phyloP scores from a whole-genome alignment of 352 stramenopile genomes.

The Phytophthora gonapodyides region DNA sequence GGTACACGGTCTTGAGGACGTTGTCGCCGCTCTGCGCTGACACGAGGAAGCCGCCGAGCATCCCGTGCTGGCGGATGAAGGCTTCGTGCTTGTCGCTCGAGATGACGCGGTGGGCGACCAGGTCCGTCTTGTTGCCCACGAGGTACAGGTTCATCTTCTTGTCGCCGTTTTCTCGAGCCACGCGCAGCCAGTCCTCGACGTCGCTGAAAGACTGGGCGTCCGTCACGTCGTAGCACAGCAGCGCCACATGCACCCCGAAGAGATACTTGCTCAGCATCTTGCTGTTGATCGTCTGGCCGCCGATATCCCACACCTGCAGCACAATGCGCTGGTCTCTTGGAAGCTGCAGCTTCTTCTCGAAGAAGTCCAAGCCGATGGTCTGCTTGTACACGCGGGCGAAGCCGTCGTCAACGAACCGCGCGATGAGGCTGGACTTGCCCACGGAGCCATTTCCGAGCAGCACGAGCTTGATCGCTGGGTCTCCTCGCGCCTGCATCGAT shows the following conservation, averaged over 20 bases:
- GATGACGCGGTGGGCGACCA: slow-evolving; percentile 78
- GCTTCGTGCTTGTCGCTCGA: slow-evolving; percentile 69
- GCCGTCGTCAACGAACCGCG: slow-evolving; percentile 80
- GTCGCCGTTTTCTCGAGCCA: slow-evolving; percentile 46
- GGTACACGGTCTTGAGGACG: slow-evolving; percentile 81
- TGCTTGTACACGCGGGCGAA: slow-evolving; percentile 88
- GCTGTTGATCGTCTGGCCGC: slow-evolving; percentile 87
- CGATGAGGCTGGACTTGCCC: slow-evolving; percentile 87
- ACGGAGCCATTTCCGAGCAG: slow-evolving; percentile 86
- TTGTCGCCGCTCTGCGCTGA: slow-evolving; percentile 87
- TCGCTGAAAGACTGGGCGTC: slow-evolving; percentile 85
- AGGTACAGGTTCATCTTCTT: slow-evolving; percentile 65
- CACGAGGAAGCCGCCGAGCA: slow-evolving; percentile 79
- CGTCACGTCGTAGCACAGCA: slow-evolving; percentile 90
- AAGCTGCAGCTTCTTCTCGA: slow-evolving; percentile 83
- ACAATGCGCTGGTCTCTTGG: slow-evolving; percentile 74
- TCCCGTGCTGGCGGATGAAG: slow-evolving; percentile 66
- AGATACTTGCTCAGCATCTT: slow-evolving; percentile 90
- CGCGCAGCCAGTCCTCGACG: slow-evolving; percentile 75
- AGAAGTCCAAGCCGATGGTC: slow-evolving; percentile 88
- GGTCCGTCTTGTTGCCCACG: slow-evolving; percentile 89
- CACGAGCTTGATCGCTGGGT: slow-evolving; percentile 83
- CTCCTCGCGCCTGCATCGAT: slow-evolving; percentile 37
- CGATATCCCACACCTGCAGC: slow-evolving; percentile 90
- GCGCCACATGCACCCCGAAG: slow-evolving; percentile 73